Evolutionary conservation across 768 basidiomycete genomes (phyloP), one percentile per base, ranked within the genome.

Genomic region (Boletus coccyginus): DNA sequence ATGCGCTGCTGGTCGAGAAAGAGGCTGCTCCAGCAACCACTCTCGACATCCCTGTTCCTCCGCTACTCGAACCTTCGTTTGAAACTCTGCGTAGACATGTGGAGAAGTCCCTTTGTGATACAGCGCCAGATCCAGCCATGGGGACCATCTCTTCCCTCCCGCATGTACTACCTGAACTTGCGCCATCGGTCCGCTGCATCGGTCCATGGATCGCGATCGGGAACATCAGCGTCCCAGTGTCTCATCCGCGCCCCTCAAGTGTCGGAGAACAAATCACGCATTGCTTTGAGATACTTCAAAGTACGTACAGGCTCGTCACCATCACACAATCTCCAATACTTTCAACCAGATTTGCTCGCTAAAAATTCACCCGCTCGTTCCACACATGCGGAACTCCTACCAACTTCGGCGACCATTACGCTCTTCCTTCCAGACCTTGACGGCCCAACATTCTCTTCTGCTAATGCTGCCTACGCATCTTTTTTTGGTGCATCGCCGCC

Each of bases 401-500:
- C 56, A 32, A 49, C 57, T 45, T 62, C 66, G 9, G 62, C 85
- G 10, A 88, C 88, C 66, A 86, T 98, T 68, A 95, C 90, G 55
- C 77, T 98, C 29, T 84, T 88, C 57, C 78, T 99, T 29, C 84
- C 88, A 2, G 86, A 86, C 3, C 95, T 98, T 78, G 81, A 86
- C 24, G 51, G 46, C 3, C 16, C 68, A 7, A 74, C 87, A 32
- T 99, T 99, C 68, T 74, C 81, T 1, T 70, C 74, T 3, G 83
- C 94, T 40, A 99, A 99, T 75, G 74, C 77, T 1, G 78, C 87
- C 9, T 98, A 98, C 69, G 74, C 81, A 3, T 79, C 81, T 17
- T 93, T 84, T 70, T 98, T 98, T 70, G 94, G 94, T 2, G 80
- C 81, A 17, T 94, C 92, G 44, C 97, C 97, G 0, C 97, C 97